These are phyloP conservation scores for Perilla frutescens DNA, from an alignment of 257 asterid species.

Conservation along the genomic window DNA sequence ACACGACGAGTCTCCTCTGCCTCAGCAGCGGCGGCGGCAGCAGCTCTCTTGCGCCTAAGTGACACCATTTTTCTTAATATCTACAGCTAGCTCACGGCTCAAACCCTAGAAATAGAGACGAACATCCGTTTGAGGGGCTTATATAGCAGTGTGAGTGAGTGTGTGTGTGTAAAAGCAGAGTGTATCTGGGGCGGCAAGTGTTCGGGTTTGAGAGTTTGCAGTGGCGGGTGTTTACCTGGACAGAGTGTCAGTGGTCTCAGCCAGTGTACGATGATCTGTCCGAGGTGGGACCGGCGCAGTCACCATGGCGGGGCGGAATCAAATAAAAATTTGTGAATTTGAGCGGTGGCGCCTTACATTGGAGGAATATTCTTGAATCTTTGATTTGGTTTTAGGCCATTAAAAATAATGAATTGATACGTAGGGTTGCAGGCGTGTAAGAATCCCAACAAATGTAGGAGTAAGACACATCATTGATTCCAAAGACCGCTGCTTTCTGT, in stretches of 20 bases:
- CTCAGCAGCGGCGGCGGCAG: not conserved
- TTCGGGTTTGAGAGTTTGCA: not conserved
- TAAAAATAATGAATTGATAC: no score
- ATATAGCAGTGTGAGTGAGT: not conserved
- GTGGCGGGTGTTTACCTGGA: conserved; percentile 5
- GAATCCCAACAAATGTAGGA: no score
- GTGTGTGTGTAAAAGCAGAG: not conserved
- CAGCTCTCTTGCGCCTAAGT: conserved; percentile 50
- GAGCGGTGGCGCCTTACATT: no score
- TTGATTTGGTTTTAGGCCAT: no score
- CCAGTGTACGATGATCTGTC: no score
- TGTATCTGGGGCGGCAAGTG: not conserved
- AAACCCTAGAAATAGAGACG: conserved; percentile 20
- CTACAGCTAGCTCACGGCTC: no score
- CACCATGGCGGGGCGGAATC: not conserved
- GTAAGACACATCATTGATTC: no score
- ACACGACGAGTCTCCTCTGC: conserved; percentile 37
- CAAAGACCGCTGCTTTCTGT: no score
- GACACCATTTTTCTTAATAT: conserved; percentile 41
- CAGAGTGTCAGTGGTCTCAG: conserved; percentile 11
- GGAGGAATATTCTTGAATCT: no score
- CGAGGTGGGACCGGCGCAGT: conserved; percentile 1
- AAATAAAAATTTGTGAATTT: no score
- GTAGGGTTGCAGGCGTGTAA: no score
- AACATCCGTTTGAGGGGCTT: not conserved